Evolutionary conservation across 2,329 filamentous ascomycete genomes (phyloP), one percentile per base, ranked within the genome.

Genomic region (Daldinia sp.): DNA sequence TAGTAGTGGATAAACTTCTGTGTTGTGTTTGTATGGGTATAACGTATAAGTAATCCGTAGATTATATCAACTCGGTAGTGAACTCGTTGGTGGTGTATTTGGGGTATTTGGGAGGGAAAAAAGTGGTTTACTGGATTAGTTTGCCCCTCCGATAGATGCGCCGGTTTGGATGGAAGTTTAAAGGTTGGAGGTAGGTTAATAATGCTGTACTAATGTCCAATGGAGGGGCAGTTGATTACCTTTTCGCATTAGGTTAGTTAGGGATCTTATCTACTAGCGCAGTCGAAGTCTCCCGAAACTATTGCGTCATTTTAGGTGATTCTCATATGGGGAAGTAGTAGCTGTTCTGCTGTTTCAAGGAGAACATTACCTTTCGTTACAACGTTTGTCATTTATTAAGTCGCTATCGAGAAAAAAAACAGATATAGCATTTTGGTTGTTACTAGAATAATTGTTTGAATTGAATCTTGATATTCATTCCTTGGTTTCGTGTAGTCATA

Each of bases 151-250:
- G 58, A 56, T 60, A 35, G 50, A 50, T 67, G 53, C 61, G 58
- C 58, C 61, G 35, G 57, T 15, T 37, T 10, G 15, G 41, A 39
- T 10, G 15, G 41, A 39, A 35, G 47, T 49, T 53, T 49, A 47
- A 15, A 63, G 51, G 50, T 43, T 49, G 17, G 50, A 61, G 45
- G 58, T 59, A 50, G 58, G 47, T 55, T 52, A 34, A n/a, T n/a
- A n/a, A n/a, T n/a, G n/a, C n/a, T n/a, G n/a, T n/a, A n/a, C n/a
- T n/a, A n/a, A 41, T 15, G 49, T 67, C 71, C 71, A 71, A 72
- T 73, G 70, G 71, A 69, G 71, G 71, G 71, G 71, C 69, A 70
- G 45, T 69, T 72, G 67, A 72, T 71, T 72, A 72, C 69, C 39
- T 53, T 67, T 64, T 61, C n/a, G 19, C 63, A 52, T 11, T 50